These are phyloP conservation scores for Tetrapyrgos nigripes DNA, from an alignment of 1,284 basidiomycete genomes.

Conservation along the genomic window DNA sequence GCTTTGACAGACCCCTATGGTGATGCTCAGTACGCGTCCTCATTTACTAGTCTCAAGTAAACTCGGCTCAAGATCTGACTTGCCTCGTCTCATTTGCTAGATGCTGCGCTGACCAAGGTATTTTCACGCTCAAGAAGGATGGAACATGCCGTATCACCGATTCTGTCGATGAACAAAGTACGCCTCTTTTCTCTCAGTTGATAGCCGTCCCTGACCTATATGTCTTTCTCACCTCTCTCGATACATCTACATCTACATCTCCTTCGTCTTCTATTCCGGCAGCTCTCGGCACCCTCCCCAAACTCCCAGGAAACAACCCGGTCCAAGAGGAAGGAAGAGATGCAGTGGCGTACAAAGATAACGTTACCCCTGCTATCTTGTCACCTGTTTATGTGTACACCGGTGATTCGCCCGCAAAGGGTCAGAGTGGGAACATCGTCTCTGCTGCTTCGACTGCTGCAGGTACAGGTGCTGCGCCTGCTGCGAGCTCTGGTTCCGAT, in stretches of 20 bases:
- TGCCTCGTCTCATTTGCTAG: slow-evolving; percentile 1
- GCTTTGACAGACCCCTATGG: slow-evolving; percentile 5
- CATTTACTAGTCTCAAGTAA: no score
- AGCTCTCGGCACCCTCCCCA: slow-evolving; percentile 43
- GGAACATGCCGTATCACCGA: slow-evolving; percentile 18
- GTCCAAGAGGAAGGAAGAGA: slow-evolving; percentile 38
- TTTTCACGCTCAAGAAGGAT: slow-evolving; percentile 19
- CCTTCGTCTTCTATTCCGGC: background rate
- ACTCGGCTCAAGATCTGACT: no score
- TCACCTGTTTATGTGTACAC: slow-evolving; percentile 48
- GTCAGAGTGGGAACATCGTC: slow-evolving; percentile 2
- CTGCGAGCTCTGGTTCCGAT: no score
- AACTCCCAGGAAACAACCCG: slow-evolving; percentile 51
- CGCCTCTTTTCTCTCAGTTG: background rate
- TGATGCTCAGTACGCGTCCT: slow-evolving; percentile 1
- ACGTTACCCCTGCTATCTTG: slow-evolving; percentile 38
- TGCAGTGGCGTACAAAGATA: slow-evolving; percentile 35
- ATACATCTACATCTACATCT: background rate
- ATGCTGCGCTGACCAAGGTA: slow-evolving; percentile 18
- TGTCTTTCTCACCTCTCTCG: no score
- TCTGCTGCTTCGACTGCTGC: slow-evolving; percentile 2
- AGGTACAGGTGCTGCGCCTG: background rate
- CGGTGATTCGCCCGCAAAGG: slow-evolving; percentile 25
- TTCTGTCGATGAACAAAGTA: slow-evolving; percentile 18
- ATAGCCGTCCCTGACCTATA: background rate